These are phyloP conservation scores for Byssochlamys sp. DNA, from an alignment of 2,329 filamentous ascomycete species.

Conservation along the genomic window DNA sequence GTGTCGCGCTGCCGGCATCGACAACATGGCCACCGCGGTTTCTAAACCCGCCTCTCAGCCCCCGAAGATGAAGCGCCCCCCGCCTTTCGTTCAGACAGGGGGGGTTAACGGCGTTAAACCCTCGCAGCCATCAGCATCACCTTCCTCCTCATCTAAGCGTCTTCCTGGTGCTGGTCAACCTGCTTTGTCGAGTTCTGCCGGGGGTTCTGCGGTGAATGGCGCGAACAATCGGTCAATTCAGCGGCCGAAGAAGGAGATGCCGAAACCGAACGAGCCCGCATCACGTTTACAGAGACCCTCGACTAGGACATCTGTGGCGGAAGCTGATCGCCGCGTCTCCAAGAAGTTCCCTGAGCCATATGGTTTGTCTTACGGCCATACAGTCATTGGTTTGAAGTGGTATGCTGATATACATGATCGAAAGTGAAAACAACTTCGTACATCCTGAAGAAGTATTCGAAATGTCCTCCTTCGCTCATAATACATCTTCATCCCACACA, in stretches of 20 bases:
- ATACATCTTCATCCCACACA: conserved; percentile 76
- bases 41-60: conserved; percentile 36
- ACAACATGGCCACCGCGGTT: conserved; percentile 36
- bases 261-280: conserved; percentile 27
- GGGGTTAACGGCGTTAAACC: conserved; percentile 48
- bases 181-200: conserved; percentile 33
- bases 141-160: conserved; percentile 45
- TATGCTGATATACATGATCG: conserved; percentile 14
- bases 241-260: conserved; percentile 51
- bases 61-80: conserved; percentile 59
- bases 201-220: conserved; percentile 36
- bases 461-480: conserved; percentile 67
- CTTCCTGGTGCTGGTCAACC: conserved; percentile 47
- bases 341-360: conserved; percentile 38
- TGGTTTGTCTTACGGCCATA: conserved; percentile 22
- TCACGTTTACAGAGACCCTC: conserved; percentile 24
- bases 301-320: conserved; percentile 21
- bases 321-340: conserved; percentile 23
- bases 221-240: conserved; percentile 30
- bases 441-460: conserved; percentile 71
- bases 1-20: conserved; percentile 12
- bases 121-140: conserved; percentile 52
- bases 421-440: conserved; percentile 64
- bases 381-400: background rate
- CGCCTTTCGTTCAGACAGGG: conserved; percentile 54